Conservation (phyloP, 768 basidiomycete species). For the Pleurotus tuoliensis region DNA sequence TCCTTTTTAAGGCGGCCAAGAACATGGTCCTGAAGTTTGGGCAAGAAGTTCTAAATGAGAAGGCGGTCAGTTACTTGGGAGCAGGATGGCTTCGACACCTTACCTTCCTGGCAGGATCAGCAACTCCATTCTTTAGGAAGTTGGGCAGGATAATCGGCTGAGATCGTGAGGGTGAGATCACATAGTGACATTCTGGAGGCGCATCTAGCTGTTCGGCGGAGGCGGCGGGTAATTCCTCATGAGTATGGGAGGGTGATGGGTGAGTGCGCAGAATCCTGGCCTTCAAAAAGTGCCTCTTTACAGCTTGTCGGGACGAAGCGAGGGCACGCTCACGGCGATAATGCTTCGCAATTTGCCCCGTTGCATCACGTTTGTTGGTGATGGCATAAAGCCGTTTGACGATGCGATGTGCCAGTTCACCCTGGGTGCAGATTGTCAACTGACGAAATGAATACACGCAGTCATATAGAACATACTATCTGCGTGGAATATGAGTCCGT, state of each 20-base stretch:
- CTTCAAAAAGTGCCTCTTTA: constrained; percentile 5
- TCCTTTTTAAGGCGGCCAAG: constrained; percentile 19
- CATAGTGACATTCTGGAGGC: constrained; percentile 11
- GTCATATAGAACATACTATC: constrained; percentile 14
- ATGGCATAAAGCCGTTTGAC: constrained; percentile 30
- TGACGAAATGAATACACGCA: no score
- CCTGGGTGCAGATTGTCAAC: constrained; percentile 16
- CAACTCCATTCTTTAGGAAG: constrained; percentile 9
- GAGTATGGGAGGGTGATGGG: constrained; percentile 16
- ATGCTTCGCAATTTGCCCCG: constrained; percentile 20
- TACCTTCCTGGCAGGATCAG: constrained; percentile 18
- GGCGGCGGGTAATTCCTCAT: constrained; percentile 1
- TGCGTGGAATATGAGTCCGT: constrained; percentile 30
- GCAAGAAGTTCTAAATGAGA: constrained; percentile 19
- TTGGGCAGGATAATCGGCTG: constrained; percentile 8
- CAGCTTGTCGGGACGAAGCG: constrained; percentile 6
- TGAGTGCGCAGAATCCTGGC: constrained; percentile 15
- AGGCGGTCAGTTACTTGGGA: not conserved
- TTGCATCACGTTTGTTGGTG: constrained; percentile 27
- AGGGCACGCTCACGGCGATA: constrained; percentile 11
- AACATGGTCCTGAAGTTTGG: constrained; percentile 24
- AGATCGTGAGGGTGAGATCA: constrained; percentile 13
- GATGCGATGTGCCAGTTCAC: constrained; percentile 31
- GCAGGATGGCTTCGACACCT: not conserved
- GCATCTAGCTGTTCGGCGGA: constrained; percentile 5